A percentile compares a stretch with the other conserved stretches of the same genome.
Evolutionary conservation across 805 yeast species (phyloP).

Genomic region (Wickerhamomyces hampshirensis): DNA sequence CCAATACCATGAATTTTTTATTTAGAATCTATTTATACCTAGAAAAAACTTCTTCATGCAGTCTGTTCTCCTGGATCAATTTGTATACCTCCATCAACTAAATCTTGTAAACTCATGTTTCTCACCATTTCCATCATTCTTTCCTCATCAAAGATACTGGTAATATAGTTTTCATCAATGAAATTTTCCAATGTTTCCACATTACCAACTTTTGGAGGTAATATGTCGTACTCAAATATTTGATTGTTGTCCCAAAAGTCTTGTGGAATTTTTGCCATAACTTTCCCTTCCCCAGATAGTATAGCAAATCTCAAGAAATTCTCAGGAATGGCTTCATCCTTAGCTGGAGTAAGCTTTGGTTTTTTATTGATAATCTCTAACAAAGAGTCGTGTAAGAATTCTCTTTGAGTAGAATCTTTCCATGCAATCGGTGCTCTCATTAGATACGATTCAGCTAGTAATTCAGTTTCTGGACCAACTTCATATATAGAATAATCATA

Average conservation of each 20-base stretch:
- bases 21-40: neutral
- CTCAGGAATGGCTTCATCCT: constrained; percentile 39
- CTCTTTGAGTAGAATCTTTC: constrained; percentile 42
- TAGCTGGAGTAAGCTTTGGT: constrained; percentile 10
- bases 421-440: constrained; percentile 52
- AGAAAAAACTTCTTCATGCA: neutral
- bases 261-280: constrained; percentile 66
- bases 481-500: constrained; percentile 21
- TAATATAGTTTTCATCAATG: constrained; percentile 28
- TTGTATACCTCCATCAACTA: constrained; percentile 8
- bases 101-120: constrained; percentile 24
- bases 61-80: neutral
- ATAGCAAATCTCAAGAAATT: constrained; percentile 66
- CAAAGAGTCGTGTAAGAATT: constrained; percentile 44
- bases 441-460: constrained; percentile 54
- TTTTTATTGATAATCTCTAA: constrained; percentile 19
- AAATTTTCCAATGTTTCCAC: constrained; percentile 31
- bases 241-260: constrained; percentile 57
- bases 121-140: constrained; percentile 24
- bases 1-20: too few species aligned
- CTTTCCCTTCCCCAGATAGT: constrained; percentile 63
- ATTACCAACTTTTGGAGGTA: constrained; percentile 57
- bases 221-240: constrained; percentile 63
- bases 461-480: constrained; percentile 25
- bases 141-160: constrained; percentile 17